phyloP scores from a whole-genome alignment of 306 rosid species.

The Ormosia emarginata region DNA sequence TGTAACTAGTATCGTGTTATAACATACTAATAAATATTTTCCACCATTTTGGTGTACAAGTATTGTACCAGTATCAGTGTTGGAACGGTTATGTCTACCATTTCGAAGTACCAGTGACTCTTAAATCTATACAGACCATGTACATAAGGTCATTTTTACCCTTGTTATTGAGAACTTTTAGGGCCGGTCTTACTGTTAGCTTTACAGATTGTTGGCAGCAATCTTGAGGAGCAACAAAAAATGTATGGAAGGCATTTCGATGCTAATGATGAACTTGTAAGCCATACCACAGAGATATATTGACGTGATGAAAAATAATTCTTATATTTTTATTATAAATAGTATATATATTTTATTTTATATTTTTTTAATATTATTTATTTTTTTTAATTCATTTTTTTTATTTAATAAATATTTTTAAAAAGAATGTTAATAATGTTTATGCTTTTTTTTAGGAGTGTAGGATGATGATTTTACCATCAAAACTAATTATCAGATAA shows the following conservation, averaged over 20 bases:
- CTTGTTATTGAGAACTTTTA: not conserved
- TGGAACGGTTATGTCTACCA: no score
- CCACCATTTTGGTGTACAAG: not conserved
- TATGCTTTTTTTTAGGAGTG: no score
- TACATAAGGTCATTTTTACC: not conserved
- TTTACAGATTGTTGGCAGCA: conserved; percentile 64
- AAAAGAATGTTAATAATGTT: no score
- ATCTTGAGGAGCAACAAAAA: conserved; percentile 70
- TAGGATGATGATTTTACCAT: no score
- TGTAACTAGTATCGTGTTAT: not conserved
- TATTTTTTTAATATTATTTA: no score
- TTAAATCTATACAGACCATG: no score
- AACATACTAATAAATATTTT: not conserved
- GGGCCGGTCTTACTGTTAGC: not conserved
- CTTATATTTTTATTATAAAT: no score
- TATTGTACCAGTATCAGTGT: not conserved
- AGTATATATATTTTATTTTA: no score
- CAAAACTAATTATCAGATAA: conserved; percentile 58
- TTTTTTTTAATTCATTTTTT: no score
- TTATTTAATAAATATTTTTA: no score
- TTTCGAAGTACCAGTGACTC: no score
- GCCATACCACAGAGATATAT: conserved; percentile 62
- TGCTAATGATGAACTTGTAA: conserved; percentile 67
- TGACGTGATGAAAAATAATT: no score
- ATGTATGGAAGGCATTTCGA: conserved; percentile 82